Conservation (phyloP, 306 rosid genomes). For the Quercus ilex region DNA sequence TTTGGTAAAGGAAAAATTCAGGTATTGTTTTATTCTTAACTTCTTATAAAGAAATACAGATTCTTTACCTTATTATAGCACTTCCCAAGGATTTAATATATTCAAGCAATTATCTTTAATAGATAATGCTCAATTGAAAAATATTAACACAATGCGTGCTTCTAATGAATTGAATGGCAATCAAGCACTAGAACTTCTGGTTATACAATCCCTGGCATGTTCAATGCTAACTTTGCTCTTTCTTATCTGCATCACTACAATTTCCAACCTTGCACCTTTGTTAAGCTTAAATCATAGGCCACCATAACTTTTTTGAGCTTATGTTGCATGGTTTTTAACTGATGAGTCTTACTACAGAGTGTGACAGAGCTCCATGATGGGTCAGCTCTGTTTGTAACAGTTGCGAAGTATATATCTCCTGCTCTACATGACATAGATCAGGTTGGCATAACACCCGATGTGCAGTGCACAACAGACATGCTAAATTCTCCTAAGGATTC, state of each 20-base stretch:
- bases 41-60: not conserved
- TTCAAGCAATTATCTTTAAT: not conserved
- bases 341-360: slow-evolving; percentile 45
- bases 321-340: not conserved
- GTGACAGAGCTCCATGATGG: slow-evolving; percentile 95
- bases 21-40: slow-evolving; percentile 31
- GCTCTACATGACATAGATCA: slow-evolving; percentile 93
- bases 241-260: not conserved
- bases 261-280: not conserved
- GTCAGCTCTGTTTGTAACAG: slow-evolving; percentile 87
- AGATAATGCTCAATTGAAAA: not conserved
- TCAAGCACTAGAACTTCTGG: not conserved
- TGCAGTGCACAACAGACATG: slow-evolving; percentile 90
- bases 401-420: slow-evolving; percentile 89
- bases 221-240: not conserved
- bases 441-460: slow-evolving; percentile 86
- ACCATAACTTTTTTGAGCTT: not conserved
- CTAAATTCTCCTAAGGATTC: slow-evolving; percentile 47
- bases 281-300: not conserved
- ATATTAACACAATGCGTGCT: not conserved
- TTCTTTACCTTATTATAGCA: not conserved
- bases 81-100: not conserved
- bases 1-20: slow-evolving; percentile 99
- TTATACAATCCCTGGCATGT: not conserved
- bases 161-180: not conserved